phyloP scores from a whole-genome alignment of 768 basidiomycete species.

The Boletus reticulatus region DNA sequence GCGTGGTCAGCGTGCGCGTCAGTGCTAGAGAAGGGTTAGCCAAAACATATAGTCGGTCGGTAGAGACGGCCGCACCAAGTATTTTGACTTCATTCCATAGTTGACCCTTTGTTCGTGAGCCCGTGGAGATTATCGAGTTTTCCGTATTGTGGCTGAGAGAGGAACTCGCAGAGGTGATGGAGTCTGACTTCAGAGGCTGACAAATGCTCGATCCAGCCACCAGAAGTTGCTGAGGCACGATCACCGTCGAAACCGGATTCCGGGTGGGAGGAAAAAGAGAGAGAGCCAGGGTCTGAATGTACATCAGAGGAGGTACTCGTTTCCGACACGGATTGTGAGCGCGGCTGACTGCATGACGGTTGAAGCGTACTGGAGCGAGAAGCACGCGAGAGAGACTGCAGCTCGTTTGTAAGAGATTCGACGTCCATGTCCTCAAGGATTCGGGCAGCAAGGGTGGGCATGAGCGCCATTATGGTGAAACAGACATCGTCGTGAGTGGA shows the following conservation, averaged over 20 bases:
- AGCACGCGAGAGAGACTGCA: conserved; percentile 45
- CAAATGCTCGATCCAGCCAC: conserved; percentile 47
- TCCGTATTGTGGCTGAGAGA: conserved; percentile 25
- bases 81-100: conserved; percentile 94
- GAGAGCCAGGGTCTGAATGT: conserved; percentile 44
- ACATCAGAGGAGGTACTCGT: conserved; percentile 38
- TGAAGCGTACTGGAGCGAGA: conserved; percentile 18
- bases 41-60: not conserved
- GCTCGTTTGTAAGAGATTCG: conserved; percentile 60
- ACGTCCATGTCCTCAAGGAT: conserved; percentile 76
- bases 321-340: conserved; percentile 36
- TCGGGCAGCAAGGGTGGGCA: conserved; percentile 64
- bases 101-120: conserved; percentile 64
- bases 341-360: conserved; percentile 10
- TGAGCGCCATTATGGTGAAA: conserved; percentile 69
- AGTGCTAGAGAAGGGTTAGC: conserved; percentile 52
- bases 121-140: conserved; percentile 7
- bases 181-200: conserved; percentile 35
- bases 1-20: conserved; percentile 80
- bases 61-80: conserved; percentile 50
- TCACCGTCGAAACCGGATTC: conserved; percentile 38
- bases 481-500: conserved; percentile 76
- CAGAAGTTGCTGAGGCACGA: conserved; percentile 34
- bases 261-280: conserved; percentile 40
- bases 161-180: conserved; percentile 39